phyloP scores from a whole-genome alignment of 108 stramenopile species.

The Cyclotella sp. region DNA sequence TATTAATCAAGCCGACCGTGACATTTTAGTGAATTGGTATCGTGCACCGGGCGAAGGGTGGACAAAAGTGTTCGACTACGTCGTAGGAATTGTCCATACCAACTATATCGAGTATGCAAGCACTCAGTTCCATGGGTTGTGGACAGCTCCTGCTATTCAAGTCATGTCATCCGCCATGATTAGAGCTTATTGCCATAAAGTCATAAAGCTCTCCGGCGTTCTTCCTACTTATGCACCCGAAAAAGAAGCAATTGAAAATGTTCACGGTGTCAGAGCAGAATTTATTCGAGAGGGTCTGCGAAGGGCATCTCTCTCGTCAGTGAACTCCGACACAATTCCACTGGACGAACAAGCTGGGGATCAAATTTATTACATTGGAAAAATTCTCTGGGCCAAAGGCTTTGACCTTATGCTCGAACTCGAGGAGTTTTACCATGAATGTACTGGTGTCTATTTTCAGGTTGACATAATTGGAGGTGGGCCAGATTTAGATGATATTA shows the following conservation, averaged over 20 bases:
- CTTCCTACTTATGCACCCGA: constrained; percentile 84
- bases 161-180: constrained; percentile 84
- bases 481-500: constrained; percentile 78
- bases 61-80: constrained; percentile 85
- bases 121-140: constrained; percentile 45
- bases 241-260: constrained; percentile 80
- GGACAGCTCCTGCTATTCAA: constrained; percentile 77
- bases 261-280: constrained; percentile 85
- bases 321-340: constrained; percentile 6
- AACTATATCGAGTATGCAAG: constrained; percentile 62
- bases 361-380: constrained; percentile 86
- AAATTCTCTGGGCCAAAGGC: constrained; percentile 89
- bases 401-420: constrained; percentile 77
- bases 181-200: constrained; percentile 89
- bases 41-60: constrained; percentile 85
- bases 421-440: constrained; percentile 71
- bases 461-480: constrained; percentile 87
- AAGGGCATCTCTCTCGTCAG: constrained; percentile 20
- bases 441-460: constrained; percentile 68
- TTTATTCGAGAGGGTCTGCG: constrained; percentile 54
- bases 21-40: constrained; percentile 76
- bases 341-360: constrained; percentile 36
- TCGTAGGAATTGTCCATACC: constrained; percentile 89
- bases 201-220: constrained; percentile 84
- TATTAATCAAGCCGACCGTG: not conserved